phyloP scores from a whole-genome alignment of 192 early-diverging fungal species.

The Piromyces finnis region DNA sequence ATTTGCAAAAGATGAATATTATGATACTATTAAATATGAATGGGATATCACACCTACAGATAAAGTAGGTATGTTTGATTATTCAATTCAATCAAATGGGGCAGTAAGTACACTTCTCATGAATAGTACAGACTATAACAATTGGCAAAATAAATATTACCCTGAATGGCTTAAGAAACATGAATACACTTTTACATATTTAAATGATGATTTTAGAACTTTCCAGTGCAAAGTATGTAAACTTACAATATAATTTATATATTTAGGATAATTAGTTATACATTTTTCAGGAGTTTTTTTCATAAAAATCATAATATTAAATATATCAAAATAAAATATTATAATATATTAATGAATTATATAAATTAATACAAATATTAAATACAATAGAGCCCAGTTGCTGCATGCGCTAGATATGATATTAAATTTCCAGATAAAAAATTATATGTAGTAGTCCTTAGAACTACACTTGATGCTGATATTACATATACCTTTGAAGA shows the following conservation, averaged over 20 bases:
- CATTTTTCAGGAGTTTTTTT: too few relatives aligned
- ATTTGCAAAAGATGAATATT: not conserved
- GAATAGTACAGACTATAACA: not conserved
- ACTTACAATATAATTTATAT: too few relatives aligned
- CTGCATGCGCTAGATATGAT: not conserved
- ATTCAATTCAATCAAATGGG: not conserved
- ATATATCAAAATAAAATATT: too few relatives aligned
- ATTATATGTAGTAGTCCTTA: not conserved
- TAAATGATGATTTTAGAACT: not conserved
- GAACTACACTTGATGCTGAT: not conserved
- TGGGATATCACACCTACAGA: not conserved
- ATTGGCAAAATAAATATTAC: not conserved
- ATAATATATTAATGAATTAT: too few relatives aligned
- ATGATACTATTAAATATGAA: not conserved
- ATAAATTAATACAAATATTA: too few relatives aligned
- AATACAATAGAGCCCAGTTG: not conserved
- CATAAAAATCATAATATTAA: too few relatives aligned
- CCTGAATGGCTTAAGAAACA: not conserved
- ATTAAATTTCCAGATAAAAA: not conserved
- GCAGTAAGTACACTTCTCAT: not conserved
- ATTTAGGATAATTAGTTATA: too few relatives aligned
- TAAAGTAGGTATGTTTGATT: not conserved
- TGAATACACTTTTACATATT: not conserved
- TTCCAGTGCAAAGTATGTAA: not conserved
- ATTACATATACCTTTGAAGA: not conserved